phyloP scores from a whole-genome alignment of 2,329 filamentous ascomycete species.

The Ophiostoma quercus region DNA sequence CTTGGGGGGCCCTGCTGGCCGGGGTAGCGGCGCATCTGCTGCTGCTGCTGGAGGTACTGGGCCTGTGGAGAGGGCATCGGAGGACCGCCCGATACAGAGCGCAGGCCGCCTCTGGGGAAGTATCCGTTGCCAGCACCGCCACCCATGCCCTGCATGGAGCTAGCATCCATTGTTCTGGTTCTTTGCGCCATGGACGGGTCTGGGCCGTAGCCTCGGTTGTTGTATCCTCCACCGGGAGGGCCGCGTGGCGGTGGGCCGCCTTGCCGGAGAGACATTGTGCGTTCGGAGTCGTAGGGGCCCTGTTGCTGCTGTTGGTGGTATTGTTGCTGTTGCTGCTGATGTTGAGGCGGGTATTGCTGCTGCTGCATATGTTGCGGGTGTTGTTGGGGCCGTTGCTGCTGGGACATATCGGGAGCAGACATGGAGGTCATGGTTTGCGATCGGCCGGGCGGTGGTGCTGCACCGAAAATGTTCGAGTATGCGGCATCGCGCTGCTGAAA shows the following conservation, averaged over 20 bases:
- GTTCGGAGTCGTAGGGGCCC: constrained; percentile 41
- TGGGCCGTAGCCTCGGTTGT: constrained; percentile 33
- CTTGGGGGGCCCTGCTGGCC: constrained; percentile 33
- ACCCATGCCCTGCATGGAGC: constrained; percentile 35
- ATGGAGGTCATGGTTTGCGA: constrained; percentile 94
- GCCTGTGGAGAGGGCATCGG: constrained; percentile 41
- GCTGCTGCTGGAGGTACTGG: constrained; percentile 47
- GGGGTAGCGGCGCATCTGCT: constrained; percentile 44
- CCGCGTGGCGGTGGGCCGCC: constrained; percentile 58
- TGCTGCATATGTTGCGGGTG: constrained; percentile 21
- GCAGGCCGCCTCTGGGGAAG: constrained; percentile 43
- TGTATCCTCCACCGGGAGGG: constrained; percentile 37
- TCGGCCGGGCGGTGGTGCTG: constrained; percentile 68
- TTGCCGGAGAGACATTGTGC: constrained; percentile 64
- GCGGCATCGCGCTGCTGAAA: constrained; percentile 87
- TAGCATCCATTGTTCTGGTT: constrained; percentile 43
- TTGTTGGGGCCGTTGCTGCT: constrained; percentile 35
- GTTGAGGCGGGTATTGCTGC: constrained; percentile 13
- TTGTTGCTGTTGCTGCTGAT: constrained; percentile 5
- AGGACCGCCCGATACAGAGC: constrained; percentile 47
- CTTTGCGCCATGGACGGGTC: constrained; percentile 33
- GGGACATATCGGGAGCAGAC: constrained; percentile 49
- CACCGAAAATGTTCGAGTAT: constrained; percentile 93
- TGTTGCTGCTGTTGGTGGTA: constrained; percentile 27
- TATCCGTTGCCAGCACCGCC: constrained; percentile 38